phyloP scores from a whole-genome alignment of 352 stramenopile genomes.

The Phytophthora nicotianae region DNA sequence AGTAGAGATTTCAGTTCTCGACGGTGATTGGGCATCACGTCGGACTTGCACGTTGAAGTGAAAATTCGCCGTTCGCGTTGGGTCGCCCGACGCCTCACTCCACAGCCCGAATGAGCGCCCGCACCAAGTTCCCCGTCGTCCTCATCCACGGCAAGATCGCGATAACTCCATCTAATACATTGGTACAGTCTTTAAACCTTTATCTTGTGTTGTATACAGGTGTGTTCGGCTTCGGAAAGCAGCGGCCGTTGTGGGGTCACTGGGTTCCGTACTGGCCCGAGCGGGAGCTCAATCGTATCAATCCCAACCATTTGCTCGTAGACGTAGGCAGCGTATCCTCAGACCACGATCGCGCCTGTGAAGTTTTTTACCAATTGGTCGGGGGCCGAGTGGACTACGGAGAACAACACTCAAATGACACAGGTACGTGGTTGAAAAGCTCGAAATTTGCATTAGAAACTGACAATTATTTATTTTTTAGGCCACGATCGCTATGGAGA shows the following conservation, averaged over 20 bases:
- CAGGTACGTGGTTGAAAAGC: slow-evolving; percentile 7
- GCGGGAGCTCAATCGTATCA: slow-evolving; percentile 43
- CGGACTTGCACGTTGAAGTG: slow-evolving; percentile 11
- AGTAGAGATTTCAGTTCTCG: background rate
- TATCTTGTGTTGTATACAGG: slow-evolving; percentile 24
- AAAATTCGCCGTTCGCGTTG: slow-evolving; percentile 4
- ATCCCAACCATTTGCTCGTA: slow-evolving; percentile 63
- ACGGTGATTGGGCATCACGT: slow-evolving; percentile 1
- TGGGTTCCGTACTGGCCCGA: slow-evolving; percentile 68
- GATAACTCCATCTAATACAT: background rate
- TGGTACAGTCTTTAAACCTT: background rate
- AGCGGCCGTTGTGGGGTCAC: slow-evolving; percentile 49
- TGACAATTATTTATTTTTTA: slow-evolving; percentile 4
- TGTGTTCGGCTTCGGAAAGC: slow-evolving; percentile 62
- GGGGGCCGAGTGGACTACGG: slow-evolving; percentile 71
- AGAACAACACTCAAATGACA: slow-evolving; percentile 40
- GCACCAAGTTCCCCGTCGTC: slow-evolving; percentile 62
- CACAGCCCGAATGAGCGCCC: slow-evolving; percentile 24
- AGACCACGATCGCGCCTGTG: slow-evolving; percentile 71
- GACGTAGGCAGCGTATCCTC: slow-evolving; percentile 68
- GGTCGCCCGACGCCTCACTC: background rate
- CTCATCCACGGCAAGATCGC: slow-evolving; percentile 56
- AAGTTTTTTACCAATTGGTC: slow-evolving; percentile 69
- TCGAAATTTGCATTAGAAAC: slow-evolving; percentile 5
- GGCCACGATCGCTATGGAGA: slow-evolving; percentile 55